Evolutionary conservation across 768 basidiomycete genomes (phyloP).

Genomic region (Phanerodontia chrysosporium): DNA sequence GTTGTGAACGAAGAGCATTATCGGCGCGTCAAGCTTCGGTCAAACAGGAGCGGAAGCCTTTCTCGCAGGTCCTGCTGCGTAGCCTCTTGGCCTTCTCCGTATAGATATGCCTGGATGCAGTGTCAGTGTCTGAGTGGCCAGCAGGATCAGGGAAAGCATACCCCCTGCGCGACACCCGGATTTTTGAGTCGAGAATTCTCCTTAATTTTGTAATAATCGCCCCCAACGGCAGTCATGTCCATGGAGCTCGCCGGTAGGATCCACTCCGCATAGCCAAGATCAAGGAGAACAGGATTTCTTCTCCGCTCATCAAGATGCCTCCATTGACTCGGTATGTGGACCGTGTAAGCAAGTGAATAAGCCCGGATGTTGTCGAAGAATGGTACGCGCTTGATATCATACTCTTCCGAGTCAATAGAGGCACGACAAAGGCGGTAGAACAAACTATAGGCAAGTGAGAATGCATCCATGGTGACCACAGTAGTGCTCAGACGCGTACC

Average conservation of each 20-base stretch:
- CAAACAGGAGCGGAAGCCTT: constrained; percentile 19
- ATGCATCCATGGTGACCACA: no score
- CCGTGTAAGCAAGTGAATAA: constrained; percentile 33
- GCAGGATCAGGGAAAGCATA: background rate
- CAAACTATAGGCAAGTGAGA: constrained; percentile 7
- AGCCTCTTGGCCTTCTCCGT: constrained; percentile 1
- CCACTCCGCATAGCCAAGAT: constrained; percentile 41
- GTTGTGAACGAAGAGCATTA: constrained; percentile 45
- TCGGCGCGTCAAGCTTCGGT: constrained; percentile 24
- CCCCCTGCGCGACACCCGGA: background rate
- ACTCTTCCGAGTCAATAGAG: constrained; percentile 23
- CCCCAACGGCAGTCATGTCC: constrained; percentile 10
- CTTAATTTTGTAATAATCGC: constrained; percentile 11
- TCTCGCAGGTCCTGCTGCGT: background rate
- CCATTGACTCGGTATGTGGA: constrained; percentile 29
- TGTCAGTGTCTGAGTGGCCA: background rate
- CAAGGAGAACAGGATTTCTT: constrained; percentile 30
- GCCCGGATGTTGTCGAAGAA: constrained; percentile 32
- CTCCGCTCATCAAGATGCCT: constrained; percentile 27
- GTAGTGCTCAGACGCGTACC: constrained; percentile 14
- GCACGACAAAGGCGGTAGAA: constrained; percentile 15
- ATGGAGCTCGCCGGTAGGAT: constrained; percentile 15
- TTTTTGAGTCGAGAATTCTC: constrained; percentile 17
- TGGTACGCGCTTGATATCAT: constrained; percentile 25
- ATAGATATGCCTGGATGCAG: constrained; percentile 3